Percentiles rank a stretch among this genome's conserved stretches.
These are phyloP conservation scores for Dissoconium aciculare DNA, from an alignment of 2,329 filamentous ascomycete species.

Conservation along the genomic window DNA sequence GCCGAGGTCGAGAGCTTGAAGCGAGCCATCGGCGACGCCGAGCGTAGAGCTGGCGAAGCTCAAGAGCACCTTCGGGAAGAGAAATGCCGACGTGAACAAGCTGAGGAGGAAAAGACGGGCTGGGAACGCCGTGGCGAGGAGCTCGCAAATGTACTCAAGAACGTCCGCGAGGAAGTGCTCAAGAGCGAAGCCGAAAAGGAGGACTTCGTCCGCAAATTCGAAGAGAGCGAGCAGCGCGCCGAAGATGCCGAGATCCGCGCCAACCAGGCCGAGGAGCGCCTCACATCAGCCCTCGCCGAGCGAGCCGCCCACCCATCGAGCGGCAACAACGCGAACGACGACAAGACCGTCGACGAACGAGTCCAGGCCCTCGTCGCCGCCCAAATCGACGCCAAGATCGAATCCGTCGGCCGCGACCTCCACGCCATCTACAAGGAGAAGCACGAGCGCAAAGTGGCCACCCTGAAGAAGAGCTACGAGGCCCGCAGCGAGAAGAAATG, in stretches of 20 bases:
- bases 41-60: constrained; percentile 77
- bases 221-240: constrained; percentile 60
- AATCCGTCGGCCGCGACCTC: constrained; percentile 56
- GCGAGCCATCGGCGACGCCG: constrained; percentile 73
- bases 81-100: constrained; percentile 51
- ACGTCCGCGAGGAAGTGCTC: constrained; percentile 68
- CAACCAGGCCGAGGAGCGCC: constrained; percentile 48
- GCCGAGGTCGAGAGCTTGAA: constrained; percentile 81
- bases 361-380: constrained; percentile 33
- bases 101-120: constrained; percentile 58
- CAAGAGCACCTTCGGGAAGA: constrained; percentile 74
- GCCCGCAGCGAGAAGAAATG: constrained; percentile 79
- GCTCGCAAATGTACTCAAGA: constrained; percentile 66
- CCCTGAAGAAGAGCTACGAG: constrained; percentile 70
- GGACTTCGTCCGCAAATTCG: constrained; percentile 57
- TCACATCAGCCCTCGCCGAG: constrained; percentile 45
- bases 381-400: constrained; percentile 84
- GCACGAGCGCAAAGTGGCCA: constrained; percentile 89
- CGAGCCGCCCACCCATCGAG: constrained; percentile 14
- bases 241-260: constrained; percentile 63
- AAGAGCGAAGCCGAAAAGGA: constrained; percentile 67
- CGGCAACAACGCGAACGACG: constrained; percentile 10
- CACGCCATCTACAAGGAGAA: constrained; percentile 92
- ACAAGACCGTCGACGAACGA: constrained; percentile 28
- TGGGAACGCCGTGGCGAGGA: constrained; percentile 79